Base-by-base conservation (phyloP, 495 filamentous ascomycete genomes). In the Talaromyces thailandensis region DNA sequence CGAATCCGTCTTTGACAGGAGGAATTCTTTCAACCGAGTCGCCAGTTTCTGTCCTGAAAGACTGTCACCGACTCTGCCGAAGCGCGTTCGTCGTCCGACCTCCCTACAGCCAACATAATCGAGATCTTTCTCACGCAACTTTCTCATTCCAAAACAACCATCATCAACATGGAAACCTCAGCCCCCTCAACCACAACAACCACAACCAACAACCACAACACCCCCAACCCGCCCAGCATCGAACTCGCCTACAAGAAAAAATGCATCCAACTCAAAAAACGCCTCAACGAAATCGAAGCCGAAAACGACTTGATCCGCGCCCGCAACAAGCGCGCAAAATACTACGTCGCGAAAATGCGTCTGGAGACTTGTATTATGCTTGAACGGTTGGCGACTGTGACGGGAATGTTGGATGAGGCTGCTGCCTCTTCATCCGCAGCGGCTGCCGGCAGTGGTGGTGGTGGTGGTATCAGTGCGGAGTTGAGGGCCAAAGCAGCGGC, bases 171-270 rank as follows among this genome's bases (percentile, higher is more conserved):
- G 40, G 35, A 60, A 6, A n/a, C 31, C 16, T 25, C 57, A 29
- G 32, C 11, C 11, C 26, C 57, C 35, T n/a, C 35, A n/a, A 23
- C 21, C 4, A 18, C 35, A 6, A 25, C 18, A n/a, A 23, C 23
- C 6, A 18, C 35, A 29, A 25, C 18, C 57, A 29, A 18, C 21
- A 48, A 29, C 57, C 31, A 31, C 35, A 43, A 60, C 57, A 60
- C 32, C 57, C 11, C 59, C 59, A 80, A 80, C 65, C 92, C 94
- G 14, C 93, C 94, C 21, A 96, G 93, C 29, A 91, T 98, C 51
- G 95, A 99, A 75, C 86, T 90, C 68, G 92, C 93, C 60, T 99
- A 99, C 76, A 91, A 93, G 67, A 85, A 88, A 68, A 99, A 99
- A 84, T 98, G 95, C 73, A 92, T 96, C 76, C 88, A 94, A 65